Base-by-base conservation (phyloP, 1,284 basidiomycete species). In the Ganoderma meredithae region DNA sequence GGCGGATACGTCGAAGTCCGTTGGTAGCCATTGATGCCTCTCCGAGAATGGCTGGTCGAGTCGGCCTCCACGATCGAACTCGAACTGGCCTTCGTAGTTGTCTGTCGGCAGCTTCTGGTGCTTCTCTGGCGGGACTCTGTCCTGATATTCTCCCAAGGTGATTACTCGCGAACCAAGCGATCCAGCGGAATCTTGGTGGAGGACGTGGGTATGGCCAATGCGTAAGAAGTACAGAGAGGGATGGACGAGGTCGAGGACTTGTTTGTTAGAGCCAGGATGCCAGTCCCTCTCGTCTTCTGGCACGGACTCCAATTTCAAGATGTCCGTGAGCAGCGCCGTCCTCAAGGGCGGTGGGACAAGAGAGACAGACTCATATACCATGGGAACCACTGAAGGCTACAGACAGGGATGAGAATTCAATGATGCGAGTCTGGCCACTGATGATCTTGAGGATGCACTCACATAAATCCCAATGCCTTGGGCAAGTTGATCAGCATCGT, bases 381-480 rank as follows among this genome's bases (percentile, higher is more conserved):
- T 25, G 12, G 31, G 60, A 1, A 39, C 10, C 27, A 53, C 43
- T 6, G 44, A 19, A 33, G 31, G 27, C 39, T 62, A 19, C 7
- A 53, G 15, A 4, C n/a, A 39, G 10, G 19, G 13, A 49, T 22
- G 47, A 49, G 1, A 0, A 25, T 49, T 25, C 22, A 25, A 10
- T 9, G 8, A 25, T n/a, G 15, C 44, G 44, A 47, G n/a, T 47
- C 15, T 47, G 10, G 59, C n/a, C 7, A 10, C 25, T 7, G 60
- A 47, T 7, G 44, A 33, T 9, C 8, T 19, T 7, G 25, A 49
- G 10, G 47, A 12, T 33, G n/a, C 7, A 27, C 66, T 53, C 12
- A 70, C 79, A 69, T 78, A 81, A 83, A 64, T 64, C 6, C 62
- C 44, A 5, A 25, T 60, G 13, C 44, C 36, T 9, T 17, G 9